phyloP scores from a whole-genome alignment of 2,329 filamentous ascomycete species.

The Didymella segeticola region DNA sequence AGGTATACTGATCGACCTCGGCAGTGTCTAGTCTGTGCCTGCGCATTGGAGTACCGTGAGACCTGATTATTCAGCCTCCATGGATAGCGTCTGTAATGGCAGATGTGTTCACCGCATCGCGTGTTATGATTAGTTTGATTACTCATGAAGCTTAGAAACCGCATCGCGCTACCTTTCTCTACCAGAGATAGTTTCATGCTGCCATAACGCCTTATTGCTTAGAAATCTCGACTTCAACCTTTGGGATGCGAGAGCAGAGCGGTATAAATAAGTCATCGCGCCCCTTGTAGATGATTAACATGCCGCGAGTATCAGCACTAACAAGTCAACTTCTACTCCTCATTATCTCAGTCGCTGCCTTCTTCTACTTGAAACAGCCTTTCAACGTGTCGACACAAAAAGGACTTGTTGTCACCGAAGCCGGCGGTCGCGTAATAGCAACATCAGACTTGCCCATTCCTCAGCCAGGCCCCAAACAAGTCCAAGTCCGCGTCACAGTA shows the following conservation, averaged over 20 bases:
- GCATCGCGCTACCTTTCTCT: background rate
- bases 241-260: background rate
- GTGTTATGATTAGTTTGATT: background rate
- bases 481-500: background rate
- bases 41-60: too few species aligned
- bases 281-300: background rate
- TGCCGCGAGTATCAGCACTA: background rate
- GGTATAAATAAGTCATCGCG: background rate
- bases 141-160: background rate
- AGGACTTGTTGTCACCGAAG: background rate
- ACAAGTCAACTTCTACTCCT: background rate
- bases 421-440: background rate
- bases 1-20: too few species aligned
- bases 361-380: background rate
- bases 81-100: too few species aligned
- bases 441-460: background rate
- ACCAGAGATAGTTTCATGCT: background rate
- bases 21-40: too few species aligned
- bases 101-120: background rate
- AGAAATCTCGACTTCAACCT: background rate
- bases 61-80: too few species aligned
- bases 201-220: background rate
- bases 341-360: background rate
- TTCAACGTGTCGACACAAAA: background rate
- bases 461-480: background rate